Base-by-base conservation (phyloP, 2,329 filamentous ascomycete genomes). In the Neonectria neomacrospora region DNA sequence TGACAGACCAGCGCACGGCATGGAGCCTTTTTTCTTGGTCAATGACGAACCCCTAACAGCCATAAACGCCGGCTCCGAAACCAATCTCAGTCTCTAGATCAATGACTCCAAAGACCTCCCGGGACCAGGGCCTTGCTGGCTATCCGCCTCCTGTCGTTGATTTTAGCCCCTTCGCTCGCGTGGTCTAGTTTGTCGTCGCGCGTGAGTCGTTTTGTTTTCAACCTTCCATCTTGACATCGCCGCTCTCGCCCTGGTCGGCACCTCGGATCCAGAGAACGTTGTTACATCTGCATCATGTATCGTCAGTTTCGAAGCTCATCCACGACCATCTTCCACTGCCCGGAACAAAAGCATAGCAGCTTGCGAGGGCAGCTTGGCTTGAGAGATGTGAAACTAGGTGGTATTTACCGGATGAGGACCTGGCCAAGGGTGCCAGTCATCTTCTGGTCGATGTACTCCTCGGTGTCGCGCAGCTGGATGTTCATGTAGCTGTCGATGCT, bases 401-500 rank as follows among this genome's bases (percentile, higher is more conserved):
- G 20, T 54, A 74, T 83, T 65, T 80, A 96, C 91, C 95, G 86
- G 75, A 99, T 98, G 74, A 99, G 80, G 48, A 99, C 94, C 80
- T 97, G 91, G 7, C 96, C 96, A 69, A 99, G 82, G 52, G 88
- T 88, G 61, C 94, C 95, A 37, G 91, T 93, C 78, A 89, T 90
- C 86, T 96, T 92, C 71, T 93, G 91, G 77, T 94, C 89, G 75
- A 97, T 92, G 81, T 91, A 97, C 80, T 99, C 96, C 81, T 97
- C 92, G 54, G 95, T 94, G 74, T 91, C 90, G 70, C 90, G 89
- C 67, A 99, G 87, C 82, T 98, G 94, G 68, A 99, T 90, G 83
- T 99, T 99, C 95, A 99, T 98, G 85, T 99, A 99, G 77, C 92
- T 94, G 83, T 99, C 96, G 76, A 97, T 92, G 74, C 91, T 95